Percentiles rank a stretch among this genome's conserved stretches.
Evolutionary conservation across 2,329 filamentous ascomycete genomes (phyloP).

Genomic region (Venturia asperata): DNA sequence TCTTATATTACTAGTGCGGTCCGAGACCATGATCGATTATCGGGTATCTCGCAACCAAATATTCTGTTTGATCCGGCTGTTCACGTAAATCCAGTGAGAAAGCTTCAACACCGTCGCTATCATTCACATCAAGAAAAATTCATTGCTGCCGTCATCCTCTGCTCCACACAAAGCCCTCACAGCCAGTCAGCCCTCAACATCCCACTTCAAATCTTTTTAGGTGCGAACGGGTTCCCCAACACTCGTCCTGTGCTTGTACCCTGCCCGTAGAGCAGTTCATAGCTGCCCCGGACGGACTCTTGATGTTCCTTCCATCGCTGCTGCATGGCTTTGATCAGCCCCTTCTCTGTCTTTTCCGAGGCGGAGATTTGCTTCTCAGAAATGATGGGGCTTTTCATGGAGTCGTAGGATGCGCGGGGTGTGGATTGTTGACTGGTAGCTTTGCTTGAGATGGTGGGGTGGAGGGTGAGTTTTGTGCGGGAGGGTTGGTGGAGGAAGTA

Average conservation of each 20-base stretch:
- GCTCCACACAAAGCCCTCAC: background rate
- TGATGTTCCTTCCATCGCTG: conserved; percentile 27
- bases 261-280: conserved; percentile 24
- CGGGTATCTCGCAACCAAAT: background rate
- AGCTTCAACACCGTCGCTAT: background rate
- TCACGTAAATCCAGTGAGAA: background rate
- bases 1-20: background rate
- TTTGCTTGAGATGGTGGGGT: background rate
- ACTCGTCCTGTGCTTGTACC: background rate
- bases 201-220: background rate
- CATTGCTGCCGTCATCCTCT: background rate
- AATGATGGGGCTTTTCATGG: background rate
- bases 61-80: background rate
- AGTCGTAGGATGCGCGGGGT: background rate
- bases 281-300: conserved; percentile 24
- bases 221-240: background rate
- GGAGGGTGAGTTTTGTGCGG: background rate
- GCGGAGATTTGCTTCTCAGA: background rate
- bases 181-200: background rate
- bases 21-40: too few species aligned
- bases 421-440: conserved; percentile 1
- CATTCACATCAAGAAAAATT: background rate
- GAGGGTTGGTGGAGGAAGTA: conserved; percentile 1
- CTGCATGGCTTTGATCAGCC: conserved; percentile 24
- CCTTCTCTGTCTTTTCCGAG: background rate